Base-by-base conservation (phyloP, 257 asterid species). In the Solanum rostratum region DNA sequence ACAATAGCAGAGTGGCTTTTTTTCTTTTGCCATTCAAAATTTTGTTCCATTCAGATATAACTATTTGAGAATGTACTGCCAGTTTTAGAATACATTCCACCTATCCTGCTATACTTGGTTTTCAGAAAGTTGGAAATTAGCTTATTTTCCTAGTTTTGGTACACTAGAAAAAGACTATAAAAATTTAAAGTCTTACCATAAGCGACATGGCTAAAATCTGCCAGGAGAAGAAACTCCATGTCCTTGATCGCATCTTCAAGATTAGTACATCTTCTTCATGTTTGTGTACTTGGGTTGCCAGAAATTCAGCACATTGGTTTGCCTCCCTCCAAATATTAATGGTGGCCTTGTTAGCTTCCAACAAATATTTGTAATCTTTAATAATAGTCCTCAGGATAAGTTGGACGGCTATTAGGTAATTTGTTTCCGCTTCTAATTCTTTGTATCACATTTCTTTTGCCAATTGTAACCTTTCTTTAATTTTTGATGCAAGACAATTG, bases 51-150 rank as follows among this genome's bases (percentile, higher is more conserved):
- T 79, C 49, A 12, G 50, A 84, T 60, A 57, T 68, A 82, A 78
- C 66, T 84, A 55, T 76, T n/a, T 80, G 85, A 85, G 89, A 80
- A 85, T 74, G 85, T 84, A 71, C 70, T 53, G 63, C 63, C 63
- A 29, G 14, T 50, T 78, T 78, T 30, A 50, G 82, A 78, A 50
- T 78, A 29, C 63, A 50, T 76, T 49, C 33, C 45, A 46, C 45
- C n/a, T 24, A 27, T 8, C 63, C 41, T 27, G 63, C 60, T 78
- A 78, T 78, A 78, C 52, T 78, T 78, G 63, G 29, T 16, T 78
- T 50, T 50, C 18, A 19, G 46, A 10, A 49, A 78, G 63, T 78
- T 27, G 65, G 82, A 16, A 45, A 50, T 10, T 29, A 50, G 63
- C 45, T 78, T 78, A 18, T 78, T 78, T 69, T 69, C 19, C 50